Percentiles rank a stretch among this genome's conserved stretches.
Conservation (phyloP, 2,329 filamentous ascomycete genomes). For the Ceratocystis papillata region DNA sequence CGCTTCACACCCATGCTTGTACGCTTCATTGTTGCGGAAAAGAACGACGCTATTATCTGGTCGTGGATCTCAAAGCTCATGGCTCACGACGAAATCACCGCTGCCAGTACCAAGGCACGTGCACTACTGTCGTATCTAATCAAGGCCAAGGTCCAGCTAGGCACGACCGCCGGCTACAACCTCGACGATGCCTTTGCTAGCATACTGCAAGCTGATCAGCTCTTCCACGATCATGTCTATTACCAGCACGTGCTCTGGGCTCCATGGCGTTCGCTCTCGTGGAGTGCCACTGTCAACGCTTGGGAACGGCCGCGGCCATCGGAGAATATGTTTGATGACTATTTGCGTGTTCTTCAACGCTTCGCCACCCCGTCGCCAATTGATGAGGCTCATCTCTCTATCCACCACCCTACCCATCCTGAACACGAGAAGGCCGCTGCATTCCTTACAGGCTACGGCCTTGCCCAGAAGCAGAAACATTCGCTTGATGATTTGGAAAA, state of each 20-base stretch:
- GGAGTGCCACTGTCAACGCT: slow-evolving; percentile 43
- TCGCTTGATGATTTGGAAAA: neutral
- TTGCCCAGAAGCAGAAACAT: neutral
- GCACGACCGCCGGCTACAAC: slow-evolving; percentile 28
- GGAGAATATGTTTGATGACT: slow-evolving; percentile 42
- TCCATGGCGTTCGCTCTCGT: slow-evolving; percentile 41
- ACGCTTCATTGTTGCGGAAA: slow-evolving; percentile 44
- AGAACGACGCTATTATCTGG: slow-evolving; percentile 42
- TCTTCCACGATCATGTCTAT: slow-evolving; percentile 33
- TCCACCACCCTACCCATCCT: slow-evolving; percentile 45
- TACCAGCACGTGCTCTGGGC: slow-evolving; percentile 32
- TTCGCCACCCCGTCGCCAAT: slow-evolving; percentile 33
- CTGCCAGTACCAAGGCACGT: slow-evolving; percentile 28
- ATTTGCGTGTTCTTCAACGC: slow-evolving; percentile 39
- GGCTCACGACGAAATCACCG: slow-evolving; percentile 26
- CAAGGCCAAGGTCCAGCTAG: slow-evolving; percentile 32
- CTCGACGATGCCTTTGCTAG: slow-evolving; percentile 42
- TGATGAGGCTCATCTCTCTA: slow-evolving; percentile 43
- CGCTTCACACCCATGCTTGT: slow-evolving; percentile 35
- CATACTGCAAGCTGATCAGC: slow-evolving; percentile 38
- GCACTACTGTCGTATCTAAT: slow-evolving; percentile 36
- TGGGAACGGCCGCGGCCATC: slow-evolving; percentile 39
- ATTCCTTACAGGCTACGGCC: slow-evolving; percentile 32
- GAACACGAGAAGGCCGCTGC: slow-evolving; percentile 39
- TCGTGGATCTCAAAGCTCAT: slow-evolving; percentile 41